Conservation (phyloP, 2,329 filamentous ascomycete species). For the Canariomyces notabilis region DNA sequence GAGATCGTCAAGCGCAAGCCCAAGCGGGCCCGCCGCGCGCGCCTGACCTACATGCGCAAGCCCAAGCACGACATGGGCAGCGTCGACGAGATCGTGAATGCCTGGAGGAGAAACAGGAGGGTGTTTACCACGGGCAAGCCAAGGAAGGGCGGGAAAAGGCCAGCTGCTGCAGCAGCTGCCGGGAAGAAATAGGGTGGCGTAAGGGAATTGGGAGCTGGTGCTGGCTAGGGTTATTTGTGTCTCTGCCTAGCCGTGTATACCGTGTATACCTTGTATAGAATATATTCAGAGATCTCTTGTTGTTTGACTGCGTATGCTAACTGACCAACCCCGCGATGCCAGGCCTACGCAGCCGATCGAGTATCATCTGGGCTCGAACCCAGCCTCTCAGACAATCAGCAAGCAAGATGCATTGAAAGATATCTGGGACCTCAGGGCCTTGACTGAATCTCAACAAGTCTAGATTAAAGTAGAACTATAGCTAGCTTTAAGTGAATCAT, state of each 20-base stretch:
- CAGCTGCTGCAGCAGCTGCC: slow-evolving; percentile 11
- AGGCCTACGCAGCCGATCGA: no score
- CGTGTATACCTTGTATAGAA: slow-evolving; percentile 18
- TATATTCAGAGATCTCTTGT: no score
- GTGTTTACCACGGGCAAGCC: slow-evolving; percentile 30
- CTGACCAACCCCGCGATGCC: no score
- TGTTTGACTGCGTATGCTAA: no score
- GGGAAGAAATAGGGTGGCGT: slow-evolving; percentile 19
- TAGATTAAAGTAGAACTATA: no score
- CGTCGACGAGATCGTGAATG: slow-evolving; percentile 72
- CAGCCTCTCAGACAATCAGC: no score
- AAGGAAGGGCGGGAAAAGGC: slow-evolving; percentile 22
- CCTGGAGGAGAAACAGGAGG: slow-evolving; percentile 45
- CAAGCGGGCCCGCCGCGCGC: slow-evolving; percentile 80
- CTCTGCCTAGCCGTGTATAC: background rate
- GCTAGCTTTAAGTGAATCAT: no score
- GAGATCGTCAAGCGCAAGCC: slow-evolving; percentile 84
- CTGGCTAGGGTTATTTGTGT: background rate
- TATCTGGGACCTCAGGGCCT: no score
- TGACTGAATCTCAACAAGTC: no score
- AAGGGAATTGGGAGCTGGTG: background rate
- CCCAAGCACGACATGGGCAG: slow-evolving; percentile 82
- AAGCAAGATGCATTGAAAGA: no score
- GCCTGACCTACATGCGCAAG: slow-evolving; percentile 87
- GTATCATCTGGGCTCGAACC: no score